Evolutionary conservation across 2,329 filamentous ascomycete genomes (phyloP).

Genomic region (Talaromyces verruculosus): DNA sequence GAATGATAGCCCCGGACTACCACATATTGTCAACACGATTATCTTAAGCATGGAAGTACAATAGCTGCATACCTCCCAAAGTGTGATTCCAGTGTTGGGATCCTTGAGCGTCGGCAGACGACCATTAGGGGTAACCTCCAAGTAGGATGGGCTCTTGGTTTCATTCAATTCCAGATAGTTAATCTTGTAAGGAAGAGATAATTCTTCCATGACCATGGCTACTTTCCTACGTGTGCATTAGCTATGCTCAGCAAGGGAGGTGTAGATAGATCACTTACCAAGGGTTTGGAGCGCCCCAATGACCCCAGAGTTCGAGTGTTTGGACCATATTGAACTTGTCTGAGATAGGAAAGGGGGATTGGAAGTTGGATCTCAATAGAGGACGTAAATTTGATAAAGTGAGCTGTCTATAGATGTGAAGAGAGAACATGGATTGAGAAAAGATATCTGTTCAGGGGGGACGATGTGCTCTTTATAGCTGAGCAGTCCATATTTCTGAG

Average conservation of each 20-base stretch:
- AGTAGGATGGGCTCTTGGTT: slow-evolving; percentile 19
- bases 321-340: background rate
- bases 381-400: background rate
- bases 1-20: slow-evolving; percentile 25
- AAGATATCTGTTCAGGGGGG: background rate
- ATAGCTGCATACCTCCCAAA: slow-evolving; percentile 15
- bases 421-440: background rate
- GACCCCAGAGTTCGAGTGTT: slow-evolving; percentile 23
- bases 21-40: background rate
- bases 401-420: background rate
- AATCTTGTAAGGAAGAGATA: slow-evolving; percentile 28
- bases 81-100: slow-evolving; percentile 14
- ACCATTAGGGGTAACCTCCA: slow-evolving; percentile 18
- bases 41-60: background rate
- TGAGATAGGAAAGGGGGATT: background rate
- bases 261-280: slow-evolving; percentile 18
- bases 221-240: slow-evolving; percentile 22
- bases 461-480: background rate
- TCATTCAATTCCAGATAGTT: slow-evolving; percentile 24
- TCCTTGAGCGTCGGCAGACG: slow-evolving; percentile 18
- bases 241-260: background rate
- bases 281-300: slow-evolving; percentile 31
- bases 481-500: background rate
- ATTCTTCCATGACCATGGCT: slow-evolving; percentile 30
- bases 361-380: background rate